These are phyloP conservation scores for Colletotrichum somersetense DNA, from an alignment of 2,329 filamentous ascomycete genomes.

Conservation along the genomic window DNA sequence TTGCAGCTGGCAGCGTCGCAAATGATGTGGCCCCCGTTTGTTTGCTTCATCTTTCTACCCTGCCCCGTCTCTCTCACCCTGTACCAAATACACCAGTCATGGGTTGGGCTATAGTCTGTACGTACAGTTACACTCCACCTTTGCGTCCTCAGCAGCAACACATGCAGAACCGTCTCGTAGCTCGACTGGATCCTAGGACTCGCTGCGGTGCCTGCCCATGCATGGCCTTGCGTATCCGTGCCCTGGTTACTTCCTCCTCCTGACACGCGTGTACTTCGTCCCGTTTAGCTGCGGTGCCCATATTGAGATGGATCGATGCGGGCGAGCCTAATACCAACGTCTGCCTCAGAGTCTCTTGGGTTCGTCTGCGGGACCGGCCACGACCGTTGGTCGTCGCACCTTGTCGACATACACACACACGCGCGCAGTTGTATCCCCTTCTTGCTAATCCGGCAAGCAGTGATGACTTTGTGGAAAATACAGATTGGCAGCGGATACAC, in stretches of 20 bases:
- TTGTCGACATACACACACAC: neutral
- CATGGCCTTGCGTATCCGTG: conserved; percentile 31
- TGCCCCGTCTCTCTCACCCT: neutral
- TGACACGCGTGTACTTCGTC: conserved; percentile 22
- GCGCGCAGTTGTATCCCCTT: neutral
- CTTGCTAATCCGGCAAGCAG: neutral
- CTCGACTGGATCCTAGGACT: conserved; percentile 16
- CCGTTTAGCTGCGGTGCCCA: conserved; percentile 28
- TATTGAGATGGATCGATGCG: conserved; percentile 34
- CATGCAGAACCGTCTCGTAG: neutral
- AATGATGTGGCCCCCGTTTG: conserved; percentile 5
- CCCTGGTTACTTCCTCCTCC: conserved; percentile 12
- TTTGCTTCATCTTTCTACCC: conserved; percentile 10
- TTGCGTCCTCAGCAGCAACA: neutral
- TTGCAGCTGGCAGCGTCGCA: conserved; percentile 19
- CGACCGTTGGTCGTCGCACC: neutral
- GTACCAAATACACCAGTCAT: neutral
- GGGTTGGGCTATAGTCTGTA: neutral
- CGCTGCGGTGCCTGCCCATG: conserved; percentile 20
- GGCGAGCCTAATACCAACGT: conserved; percentile 33
- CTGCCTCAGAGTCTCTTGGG: neutral
- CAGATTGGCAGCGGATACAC: conserved; percentile 27
- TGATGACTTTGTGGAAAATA: neutral
- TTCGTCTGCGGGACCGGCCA: neutral
- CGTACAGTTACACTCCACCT: neutral